Evolutionary conservation across 2,329 filamentous ascomycete genomes (phyloP), one percentile per base, ranked within the genome.

Genomic region (Esteya vermicola): DNA sequence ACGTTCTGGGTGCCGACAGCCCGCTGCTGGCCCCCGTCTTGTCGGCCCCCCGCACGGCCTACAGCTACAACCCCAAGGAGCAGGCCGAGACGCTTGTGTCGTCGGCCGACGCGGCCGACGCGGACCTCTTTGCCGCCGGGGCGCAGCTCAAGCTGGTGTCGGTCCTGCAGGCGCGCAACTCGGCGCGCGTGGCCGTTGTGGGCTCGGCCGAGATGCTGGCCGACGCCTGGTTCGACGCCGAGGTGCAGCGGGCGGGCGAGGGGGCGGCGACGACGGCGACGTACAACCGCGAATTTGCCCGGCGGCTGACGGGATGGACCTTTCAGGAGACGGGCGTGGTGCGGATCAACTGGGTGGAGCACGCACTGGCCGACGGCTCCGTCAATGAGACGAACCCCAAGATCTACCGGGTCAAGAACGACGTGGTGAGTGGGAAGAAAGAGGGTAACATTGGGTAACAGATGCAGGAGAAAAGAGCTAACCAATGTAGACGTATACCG

Each of bases 341-440:
- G 50, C 81, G 82, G 51, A 83, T 93, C 52, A 85, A 85, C 56
- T 75, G 71, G 52, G 71, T 96, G 47, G 74, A 86, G 62, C 91
- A 98, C 62, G 78, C 78, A 54, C 62, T 79, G 40, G 60, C 75
- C 49, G 73, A 72, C 27, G 65, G n/a, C n/a, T n/a, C 60, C n/a
- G 55, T 56, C 35, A 70, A 74, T 47, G 70, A 70, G 48, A 70
- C 73, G 47, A 95, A 95, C 65, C 88, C 89, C 9, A 73, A 65
- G 41, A 88, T 96, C 49, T 98, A 98, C 65, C 76, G 91, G 48
- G 78, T 98, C 57, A 98, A 96, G 73, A 94, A 85, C 62, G 81
- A 95, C 55, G 88, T 95, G 52, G 88, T 94, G 74, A 57, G 85
- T 83, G n/a, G n/a, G n/a, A n/a, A n/a, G n/a, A n/a, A n/a, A n/a